Evolutionary conservation across 495 filamentous ascomycete genomes (phyloP), one percentile per base, ranked within the genome.

Genomic region (Penicillium waksmanii): DNA sequence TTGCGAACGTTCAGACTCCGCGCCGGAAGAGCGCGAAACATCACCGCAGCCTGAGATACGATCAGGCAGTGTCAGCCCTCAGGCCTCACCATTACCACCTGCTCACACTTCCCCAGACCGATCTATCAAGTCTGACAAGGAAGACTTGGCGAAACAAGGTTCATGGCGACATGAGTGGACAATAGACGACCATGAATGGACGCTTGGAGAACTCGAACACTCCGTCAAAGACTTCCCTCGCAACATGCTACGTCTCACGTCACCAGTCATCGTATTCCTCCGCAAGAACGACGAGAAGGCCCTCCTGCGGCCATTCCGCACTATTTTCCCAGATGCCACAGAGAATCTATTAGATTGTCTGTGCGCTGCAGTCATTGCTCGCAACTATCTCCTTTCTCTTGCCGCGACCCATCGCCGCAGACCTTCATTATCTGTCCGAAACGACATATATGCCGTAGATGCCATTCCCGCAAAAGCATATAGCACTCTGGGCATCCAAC

Each of bases 281-380:
- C 67, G 74, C n/a, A 64, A 73, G 27, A 77, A 64, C 27, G 69
- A 76, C 25, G 77, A 80, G 58, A 73, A 72, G 55, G 61, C 65
- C 12, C 62, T 77, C 3, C 36, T 73, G 3, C 72, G 71, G 3
- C 78, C 81, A 6, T 83, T 89, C 60, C 77, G 80, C 23, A 79
- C 77, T 17, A 84, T 88, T 21, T 89, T 89, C 54, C 82, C 84
- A 0, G 56, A 75, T 8, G 81, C 78, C 21, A 73, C 82, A 5
- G 80, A 86, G 51, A 80, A 77, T 54, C 68, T 86, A 5, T 81
- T 85, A 31, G 83, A 87, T 48, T 78, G 84, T 5, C 78, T 89
- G n/a, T 89, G 87, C 56, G 85, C 86, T 2, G 81, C 86, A 40
- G 62, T 89, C 19, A 75, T 89, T 18, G 85, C 83, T 0, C 84